Percentiles rank a stretch among this genome's conserved stretches.
These are phyloP conservation scores for Echeveria elegans DNA, from an alignment of 164 flowering plant species.

Conservation along the genomic window DNA sequence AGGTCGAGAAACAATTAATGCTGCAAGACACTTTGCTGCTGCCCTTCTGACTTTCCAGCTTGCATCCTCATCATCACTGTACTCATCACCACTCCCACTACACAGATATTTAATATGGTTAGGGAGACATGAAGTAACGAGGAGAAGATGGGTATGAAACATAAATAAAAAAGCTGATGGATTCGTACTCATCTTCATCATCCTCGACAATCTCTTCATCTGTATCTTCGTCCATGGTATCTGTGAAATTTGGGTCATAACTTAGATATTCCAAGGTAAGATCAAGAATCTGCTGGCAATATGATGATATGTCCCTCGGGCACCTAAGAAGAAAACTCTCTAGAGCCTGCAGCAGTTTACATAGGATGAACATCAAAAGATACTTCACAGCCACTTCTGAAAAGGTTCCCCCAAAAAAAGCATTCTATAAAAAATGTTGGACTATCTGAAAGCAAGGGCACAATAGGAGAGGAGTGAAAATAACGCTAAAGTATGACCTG, in stretches of 20 bases:
- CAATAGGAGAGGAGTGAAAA: neutral
- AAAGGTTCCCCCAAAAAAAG: neutral
- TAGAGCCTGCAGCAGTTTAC: conserved; percentile 52
- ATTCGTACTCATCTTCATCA: conserved; percentile 93
- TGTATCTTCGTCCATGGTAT: conserved; percentile 98
- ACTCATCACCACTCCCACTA: conserved; percentile 93
- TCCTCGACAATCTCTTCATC: conserved; percentile 78
- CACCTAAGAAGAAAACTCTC: conserved; percentile 93
- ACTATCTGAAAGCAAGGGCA: neutral
- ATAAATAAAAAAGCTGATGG: neutral
- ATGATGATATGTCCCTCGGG: conserved; percentile 77
- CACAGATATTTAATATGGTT: conserved; percentile 9
- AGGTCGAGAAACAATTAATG: conserved; percentile 92
- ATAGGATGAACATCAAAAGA: neutral
- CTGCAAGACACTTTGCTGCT: conserved; percentile 95
- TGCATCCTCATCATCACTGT: conserved; percentile 95
- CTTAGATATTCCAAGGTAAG: conserved; percentile 81
- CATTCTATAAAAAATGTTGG: neutral
- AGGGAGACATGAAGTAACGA: neutral
- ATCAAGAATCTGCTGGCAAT: conserved; percentile 76
- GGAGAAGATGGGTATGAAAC: neutral
- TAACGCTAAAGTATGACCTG: conserved; percentile 50
- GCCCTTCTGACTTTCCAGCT: conserved; percentile 99
- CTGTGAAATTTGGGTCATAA: conserved; percentile 96
- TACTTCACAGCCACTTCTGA: neutral